Base-by-base conservation (phyloP, 345 rosid genomes). In the Hibiscus trionum region DNA sequence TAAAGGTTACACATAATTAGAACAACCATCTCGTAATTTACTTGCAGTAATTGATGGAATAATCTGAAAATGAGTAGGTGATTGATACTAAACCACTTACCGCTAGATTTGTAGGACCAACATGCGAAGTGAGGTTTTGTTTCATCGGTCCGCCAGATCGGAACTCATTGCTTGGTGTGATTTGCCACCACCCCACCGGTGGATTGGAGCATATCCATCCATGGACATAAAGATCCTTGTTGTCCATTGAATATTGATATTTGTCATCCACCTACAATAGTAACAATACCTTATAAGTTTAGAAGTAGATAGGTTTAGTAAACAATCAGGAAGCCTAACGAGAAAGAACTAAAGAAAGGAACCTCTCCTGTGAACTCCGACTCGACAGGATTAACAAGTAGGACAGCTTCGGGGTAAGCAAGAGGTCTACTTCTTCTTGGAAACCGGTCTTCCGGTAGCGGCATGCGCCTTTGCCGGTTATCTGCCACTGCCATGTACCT, bases 331-430 rank as follows among this genome's bases (percentile, higher is more conserved):
- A 37, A 63, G 49, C 24, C 49, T 1, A 37, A 11, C 10, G 1
- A 27, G 16, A 11, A 17, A 63, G 14, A 14, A 61, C 53, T 24
- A 21, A 17, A 64, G 12, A 33, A 19, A 2, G 0, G 5, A 64
- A 93, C 97, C 88, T 93, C 98, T 73, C 97, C 98, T 77, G 78
- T 82, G 72, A 94, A 88, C 76, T 90, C 89, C 8, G 88, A 81
- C 75, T 94, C 96, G 3, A 88, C 74, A 3, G 98, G 98, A 52
- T 88, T 71, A 60, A 86, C 84, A 56, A 94, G 89, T 58, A 87
- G 81, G 63, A 91, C 96, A 7, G 98, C 98, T 81, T 94, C 98
- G 0, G 90, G 98, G 58, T 29, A 71, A 37, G 88, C 93, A 59
- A 91, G 78, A 12, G 85, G 72, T 68, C 81, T 75, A 7, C 96